These are phyloP conservation scores for Clitopilus hobsonii DNA, from an alignment of 768 basidiomycete genomes.

Conservation along the genomic window DNA sequence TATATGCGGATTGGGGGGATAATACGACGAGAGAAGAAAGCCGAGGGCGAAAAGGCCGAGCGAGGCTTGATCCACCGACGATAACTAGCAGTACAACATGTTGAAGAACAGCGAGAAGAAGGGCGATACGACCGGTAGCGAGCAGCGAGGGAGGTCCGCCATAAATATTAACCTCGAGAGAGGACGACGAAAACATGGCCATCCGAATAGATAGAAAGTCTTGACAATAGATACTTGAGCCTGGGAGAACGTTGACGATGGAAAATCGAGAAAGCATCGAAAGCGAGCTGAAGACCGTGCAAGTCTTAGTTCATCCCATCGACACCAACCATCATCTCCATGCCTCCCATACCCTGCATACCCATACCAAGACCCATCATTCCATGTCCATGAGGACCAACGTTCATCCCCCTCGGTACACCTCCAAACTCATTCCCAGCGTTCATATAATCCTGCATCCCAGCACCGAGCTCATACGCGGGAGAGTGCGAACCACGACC, in stretches of 20 bases:
- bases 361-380: constrained; percentile 11
- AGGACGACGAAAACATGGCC: neutral
- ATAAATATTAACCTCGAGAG: constrained; percentile 1
- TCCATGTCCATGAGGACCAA: constrained; percentile 4
- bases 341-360: constrained; percentile 3
- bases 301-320: constrained; percentile 3
- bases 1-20: neutral
- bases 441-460: constrained; percentile 1
- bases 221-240: neutral
- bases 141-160: neutral
- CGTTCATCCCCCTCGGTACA: constrained; percentile 3
- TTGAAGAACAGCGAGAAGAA: no score
- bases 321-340: constrained; percentile 10
- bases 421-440: neutral
- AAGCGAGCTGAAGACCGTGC: neutral
- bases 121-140: neutral
- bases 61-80: neutral
- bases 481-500: constrained; percentile 10
- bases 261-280: neutral
- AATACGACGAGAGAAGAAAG: neutral
- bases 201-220: neutral
- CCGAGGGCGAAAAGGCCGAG: neutral
- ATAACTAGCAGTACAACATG: neutral
- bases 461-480: constrained; percentile 14
- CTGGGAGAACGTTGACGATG: neutral